phyloP scores from a whole-genome alignment of 169 alveolate genomes.

The Babesia gibsoni region DNA sequence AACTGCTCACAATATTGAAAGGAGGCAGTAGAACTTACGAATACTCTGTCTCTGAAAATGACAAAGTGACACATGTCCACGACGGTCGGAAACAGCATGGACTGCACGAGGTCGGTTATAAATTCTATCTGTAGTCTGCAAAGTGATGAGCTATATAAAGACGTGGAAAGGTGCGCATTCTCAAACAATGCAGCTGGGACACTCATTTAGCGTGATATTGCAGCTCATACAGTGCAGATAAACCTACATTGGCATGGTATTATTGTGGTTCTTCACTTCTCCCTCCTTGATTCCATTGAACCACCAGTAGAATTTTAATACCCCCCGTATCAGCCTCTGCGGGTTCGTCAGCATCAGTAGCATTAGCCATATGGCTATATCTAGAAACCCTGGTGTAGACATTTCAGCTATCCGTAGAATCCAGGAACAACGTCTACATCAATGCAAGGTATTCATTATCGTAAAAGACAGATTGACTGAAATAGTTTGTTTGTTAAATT shows the following conservation, averaged over 20 bases:
- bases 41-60: constrained; percentile 39
- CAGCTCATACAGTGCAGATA: too few relatives aligned
- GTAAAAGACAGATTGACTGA: too few relatives aligned
- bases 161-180: too few relatives aligned
- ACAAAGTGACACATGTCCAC: constrained; percentile 28
- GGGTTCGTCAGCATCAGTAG: not conserved
- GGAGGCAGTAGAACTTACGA: constrained; percentile 25
- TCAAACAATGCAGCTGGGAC: too few relatives aligned
- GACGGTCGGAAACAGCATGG: constrained; percentile 48
- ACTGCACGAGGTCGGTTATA: constrained; percentile 48
- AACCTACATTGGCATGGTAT: not conserved
- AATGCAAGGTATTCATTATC: too few relatives aligned
- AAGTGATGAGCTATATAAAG: not conserved
- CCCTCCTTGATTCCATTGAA: constrained; percentile 5
- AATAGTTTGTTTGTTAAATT: too few relatives aligned
- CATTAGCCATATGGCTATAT: constrained; percentile 5
- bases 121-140: constrained; percentile 41
- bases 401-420: not conserved
- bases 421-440: not conserved
- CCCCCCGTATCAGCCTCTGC: not conserved
- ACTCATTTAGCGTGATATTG: too few relatives aligned
- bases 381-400: not conserved
- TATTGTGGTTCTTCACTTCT: not conserved
- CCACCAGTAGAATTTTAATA: constrained; percentile 29
- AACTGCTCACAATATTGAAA: not conserved